Conservation (phyloP, 2,329 filamentous ascomycete species). For the Ophiosphaerella korrae region DNA sequence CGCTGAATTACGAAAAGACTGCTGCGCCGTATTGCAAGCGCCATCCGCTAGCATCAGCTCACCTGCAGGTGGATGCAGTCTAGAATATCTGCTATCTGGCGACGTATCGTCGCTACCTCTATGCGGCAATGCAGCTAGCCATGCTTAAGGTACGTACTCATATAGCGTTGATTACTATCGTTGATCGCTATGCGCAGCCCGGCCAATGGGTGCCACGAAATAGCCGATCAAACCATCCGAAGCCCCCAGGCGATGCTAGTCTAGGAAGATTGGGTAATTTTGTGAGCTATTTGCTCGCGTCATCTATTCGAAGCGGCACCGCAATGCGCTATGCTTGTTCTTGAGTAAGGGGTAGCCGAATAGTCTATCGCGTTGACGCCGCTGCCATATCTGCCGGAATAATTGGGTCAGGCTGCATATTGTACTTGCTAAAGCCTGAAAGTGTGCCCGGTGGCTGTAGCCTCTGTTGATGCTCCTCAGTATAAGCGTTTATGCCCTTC, state of each 20-base stretch:
- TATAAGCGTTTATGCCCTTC: constrained; percentile 15
- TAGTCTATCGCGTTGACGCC: neutral
- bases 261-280: too few species aligned
- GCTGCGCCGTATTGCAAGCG: constrained; percentile 21
- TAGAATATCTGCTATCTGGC: neutral
- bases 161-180: neutral
- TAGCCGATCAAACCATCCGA: neutral
- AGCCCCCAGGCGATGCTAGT: too few species aligned
- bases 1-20: constrained; percentile 33
- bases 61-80: constrained; percentile 8
- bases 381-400: neutral
- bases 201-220: neutral
- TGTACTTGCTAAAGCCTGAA: neutral
- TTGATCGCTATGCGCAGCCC: neutral
- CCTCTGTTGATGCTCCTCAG: neutral
- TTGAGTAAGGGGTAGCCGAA: constrained; percentile 1
- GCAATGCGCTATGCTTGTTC: constrained; percentile 8
- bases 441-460: neutral
- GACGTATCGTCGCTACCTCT: too few species aligned
- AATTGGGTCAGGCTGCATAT: neutral
- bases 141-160: neutral
- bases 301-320: constrained; percentile 11
- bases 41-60: constrained; percentile 18
- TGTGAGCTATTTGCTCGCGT: constrained; percentile 6
- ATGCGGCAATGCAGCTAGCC: too few species aligned